These are phyloP conservation scores for Cyberlindnera mycetangii DNA, from an alignment of 805 yeast species.

Conservation along the genomic window DNA sequence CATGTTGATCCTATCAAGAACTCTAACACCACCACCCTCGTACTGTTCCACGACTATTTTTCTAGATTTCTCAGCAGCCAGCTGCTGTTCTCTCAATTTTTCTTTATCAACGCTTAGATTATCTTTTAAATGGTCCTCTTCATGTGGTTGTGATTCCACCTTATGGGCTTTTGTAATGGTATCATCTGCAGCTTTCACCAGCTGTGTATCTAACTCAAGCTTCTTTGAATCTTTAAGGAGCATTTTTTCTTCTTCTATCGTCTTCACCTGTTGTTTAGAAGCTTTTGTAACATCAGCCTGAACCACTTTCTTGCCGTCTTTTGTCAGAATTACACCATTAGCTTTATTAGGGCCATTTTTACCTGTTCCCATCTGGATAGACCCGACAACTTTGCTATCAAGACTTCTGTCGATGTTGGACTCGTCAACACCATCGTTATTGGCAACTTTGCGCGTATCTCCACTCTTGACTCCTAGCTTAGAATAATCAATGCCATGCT, in stretches of 20 bases:
- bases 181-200: no score
- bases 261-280: background rate
- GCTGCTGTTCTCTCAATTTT: background rate
- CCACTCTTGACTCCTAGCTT: background rate
- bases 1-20: slow-evolving; percentile 19
- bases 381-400: slow-evolving; percentile 19
- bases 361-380: slow-evolving; percentile 10
- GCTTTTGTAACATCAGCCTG: background rate
- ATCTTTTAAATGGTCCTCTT: background rate
- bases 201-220: background rate
- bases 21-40: slow-evolving; percentile 13
- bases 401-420: slow-evolving; percentile 14
- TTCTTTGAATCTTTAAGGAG: background rate
- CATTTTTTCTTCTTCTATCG: background rate
- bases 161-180: background rate
- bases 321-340: background rate
- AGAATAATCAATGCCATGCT: slow-evolving; percentile 7
- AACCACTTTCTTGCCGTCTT: background rate
- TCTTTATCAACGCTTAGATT: background rate
- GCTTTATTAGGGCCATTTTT: background rate
- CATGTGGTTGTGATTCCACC: background rate
- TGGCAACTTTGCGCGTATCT: background rate
- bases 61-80: background rate
- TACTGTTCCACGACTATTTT: slow-evolving; percentile 14
- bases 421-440: slow-evolving; percentile 10